Percentiles rank a stretch among this genome's conserved stretches.
phyloP scores from a whole-genome alignment of 176 grass and related monocot genomes.

The Oryza glumipatula region DNA sequence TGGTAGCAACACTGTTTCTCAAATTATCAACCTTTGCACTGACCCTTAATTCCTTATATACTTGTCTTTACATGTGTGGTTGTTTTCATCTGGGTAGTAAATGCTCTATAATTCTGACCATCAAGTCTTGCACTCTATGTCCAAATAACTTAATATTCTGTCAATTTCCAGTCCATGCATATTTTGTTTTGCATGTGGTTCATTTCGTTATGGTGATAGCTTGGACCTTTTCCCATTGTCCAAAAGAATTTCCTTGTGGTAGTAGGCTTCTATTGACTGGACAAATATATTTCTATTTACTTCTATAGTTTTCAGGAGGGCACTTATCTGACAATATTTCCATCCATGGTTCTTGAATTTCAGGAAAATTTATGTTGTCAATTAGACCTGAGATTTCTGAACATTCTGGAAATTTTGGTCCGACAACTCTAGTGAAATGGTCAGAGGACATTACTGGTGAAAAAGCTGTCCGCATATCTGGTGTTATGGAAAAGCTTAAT shows the following conservation, averaged over 20 bases:
- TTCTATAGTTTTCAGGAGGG: background rate
- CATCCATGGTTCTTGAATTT: slow-evolving; percentile 43
- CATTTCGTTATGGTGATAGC: background rate
- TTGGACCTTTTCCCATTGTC: background rate
- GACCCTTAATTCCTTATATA: background rate
- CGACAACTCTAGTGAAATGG: slow-evolving; percentile 56
- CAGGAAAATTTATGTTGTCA: slow-evolving; percentile 86
- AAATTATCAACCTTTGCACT: background rate
- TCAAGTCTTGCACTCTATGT: slow-evolving; percentile 7
- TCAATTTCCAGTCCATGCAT: background rate
- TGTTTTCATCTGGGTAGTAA: background rate
- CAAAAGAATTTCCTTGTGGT: background rate
- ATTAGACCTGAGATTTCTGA: slow-evolving; percentile 69
- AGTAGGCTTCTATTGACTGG: slow-evolving; percentile 2
- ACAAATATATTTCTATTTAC: slow-evolving; percentile 16
- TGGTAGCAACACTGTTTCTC: background rate
- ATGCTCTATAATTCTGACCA: background rate
- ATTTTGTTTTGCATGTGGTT: slow-evolving; percentile 27
- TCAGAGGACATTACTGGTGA: slow-evolving; percentile 73
- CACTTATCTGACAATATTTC: slow-evolving; percentile 26
- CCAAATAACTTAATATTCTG: background rate
- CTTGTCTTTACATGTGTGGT: background rate
- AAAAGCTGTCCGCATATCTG: slow-evolving; percentile 66
- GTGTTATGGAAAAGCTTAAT: slow-evolving; percentile 71
- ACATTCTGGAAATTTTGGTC: slow-evolving; percentile 43